Evolutionary conservation across 352 stramenopile genomes (phyloP), one percentile per base, ranked within the genome.

Genomic region (Globisporangium irregulare): DNA sequence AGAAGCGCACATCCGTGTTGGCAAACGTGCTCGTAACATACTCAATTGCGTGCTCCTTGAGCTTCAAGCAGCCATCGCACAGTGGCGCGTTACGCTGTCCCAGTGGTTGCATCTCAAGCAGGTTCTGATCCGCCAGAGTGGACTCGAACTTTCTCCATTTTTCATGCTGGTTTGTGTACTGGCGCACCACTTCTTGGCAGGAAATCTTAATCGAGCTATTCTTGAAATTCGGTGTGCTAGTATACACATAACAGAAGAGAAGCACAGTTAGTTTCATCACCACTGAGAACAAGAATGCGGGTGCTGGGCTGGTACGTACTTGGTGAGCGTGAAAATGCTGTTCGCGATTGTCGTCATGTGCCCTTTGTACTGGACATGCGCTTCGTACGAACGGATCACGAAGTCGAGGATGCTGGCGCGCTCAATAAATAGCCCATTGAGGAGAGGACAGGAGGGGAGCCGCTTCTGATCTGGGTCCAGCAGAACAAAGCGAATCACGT

Each of bases 281-380:
- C 3, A 32, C 29, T 32, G 29, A 32, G 4, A 32, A 24, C 15
- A 64, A 50, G 20, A 72, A 64, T 18, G 18, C 15, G 7, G 6
- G 43, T 50, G 14, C 38, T 46, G 18, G 0, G 43, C 43, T 24
- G 43, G 18, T 27, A 83, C 81, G 64, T 87, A 91, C 83, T 90
- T 95, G 9, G 84, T 93, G 29, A 95, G 71, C 18, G 88, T 95
- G 73, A 93, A 95, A 36, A 95, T 91, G 56, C 88, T 95, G 74
- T 95, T 95, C 9, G 88, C 88, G 55, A 95, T 95, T 32, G 86
- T 95, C 14, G 88, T 95, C 78, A 95, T 91, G 65, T 95, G 88
- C 0, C 88, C 88, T 72, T 94, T 95, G 74, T 95, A 95, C 67
- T 95, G 83, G 20, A 92, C 78, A 48, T 91, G 78, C 3, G 80